Percentiles rank a stretch among this genome's conserved stretches.
Evolutionary conservation across 192 early-diverging fungal genomes (phyloP).

Genomic region (Linnemannia exigua): DNA sequence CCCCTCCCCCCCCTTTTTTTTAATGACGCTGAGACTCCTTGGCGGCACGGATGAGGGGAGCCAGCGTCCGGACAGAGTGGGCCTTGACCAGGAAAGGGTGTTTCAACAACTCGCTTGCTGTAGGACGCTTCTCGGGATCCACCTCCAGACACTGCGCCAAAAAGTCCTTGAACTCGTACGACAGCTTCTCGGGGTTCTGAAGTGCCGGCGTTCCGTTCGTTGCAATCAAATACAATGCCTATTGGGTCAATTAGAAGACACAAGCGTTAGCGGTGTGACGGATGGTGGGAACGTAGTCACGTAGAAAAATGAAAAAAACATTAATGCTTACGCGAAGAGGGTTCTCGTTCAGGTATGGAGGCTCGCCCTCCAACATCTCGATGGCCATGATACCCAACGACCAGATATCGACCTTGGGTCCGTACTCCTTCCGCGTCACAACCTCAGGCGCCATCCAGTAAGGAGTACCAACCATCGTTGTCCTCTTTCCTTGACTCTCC

Average conservation of each 20-base stretch:
- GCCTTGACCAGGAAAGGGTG: conserved; percentile 89
- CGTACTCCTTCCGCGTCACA: conserved; percentile 92
- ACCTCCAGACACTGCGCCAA: conserved; percentile 84
- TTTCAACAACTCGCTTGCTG: conserved; percentile 80
- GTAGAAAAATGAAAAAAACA: neutral
- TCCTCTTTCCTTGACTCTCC: conserved; percentile 74
- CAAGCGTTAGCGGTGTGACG: neutral
- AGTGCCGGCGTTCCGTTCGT: conserved; percentile 94
- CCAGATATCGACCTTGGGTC: conserved; percentile 96
- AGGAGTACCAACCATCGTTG: conserved; percentile 88
- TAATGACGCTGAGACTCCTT: conserved; percentile 62
- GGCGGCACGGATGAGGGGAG: conserved; percentile 82
- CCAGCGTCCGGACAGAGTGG: conserved; percentile 82
- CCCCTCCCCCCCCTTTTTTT: neutral
- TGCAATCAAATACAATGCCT: conserved; percentile 92
- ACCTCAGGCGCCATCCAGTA: conserved; percentile 99
- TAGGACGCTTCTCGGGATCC: conserved; percentile 82
- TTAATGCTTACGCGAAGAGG: conserved; percentile 72
- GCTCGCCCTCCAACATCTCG: conserved; percentile 98
- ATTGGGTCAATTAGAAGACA: conserved; percentile 6
- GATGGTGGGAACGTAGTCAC: neutral
- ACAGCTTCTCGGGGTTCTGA: conserved; percentile 85
- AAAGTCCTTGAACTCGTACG: conserved; percentile 84
- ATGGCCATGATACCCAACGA: conserved; percentile 98
- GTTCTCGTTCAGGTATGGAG: conserved; percentile 96